Evolutionary conservation across 305 asterid genomes (phyloP).

Genomic region (Fraxinus greggii): DNA sequence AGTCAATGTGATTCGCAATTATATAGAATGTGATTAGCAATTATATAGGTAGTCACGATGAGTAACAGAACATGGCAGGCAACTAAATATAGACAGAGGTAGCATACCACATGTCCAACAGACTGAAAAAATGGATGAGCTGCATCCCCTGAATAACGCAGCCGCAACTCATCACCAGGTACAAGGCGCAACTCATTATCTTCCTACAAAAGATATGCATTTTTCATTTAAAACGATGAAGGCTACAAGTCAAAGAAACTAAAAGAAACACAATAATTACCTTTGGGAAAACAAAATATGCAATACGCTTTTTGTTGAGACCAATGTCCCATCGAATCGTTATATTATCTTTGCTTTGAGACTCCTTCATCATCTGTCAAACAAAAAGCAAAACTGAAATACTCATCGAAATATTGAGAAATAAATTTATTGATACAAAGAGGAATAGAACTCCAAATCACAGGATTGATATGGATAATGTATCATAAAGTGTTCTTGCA

Average conservation of each 20-base stretch:
- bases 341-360: constrained; percentile 95
- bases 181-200: constrained; percentile 99
- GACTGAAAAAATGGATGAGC: constrained; percentile 97
- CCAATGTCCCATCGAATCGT: constrained; percentile 99
- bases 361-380: constrained; percentile 97
- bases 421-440: not conserved
- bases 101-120: constrained; percentile 98
- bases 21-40: not conserved
- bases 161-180: constrained; percentile 97
- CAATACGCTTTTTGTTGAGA: constrained; percentile 96
- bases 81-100: constrained; percentile 16
- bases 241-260: not conserved
- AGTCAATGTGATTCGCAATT: not conserved
- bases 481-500: not conserved
- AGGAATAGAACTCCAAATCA: not conserved
- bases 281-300: constrained; percentile 96
- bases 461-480: not conserved
- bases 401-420: not conserved
- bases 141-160: constrained; percentile 97
- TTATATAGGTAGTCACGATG: not conserved
- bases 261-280: constrained; percentile 34
- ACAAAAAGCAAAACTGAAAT: constrained; percentile 25
- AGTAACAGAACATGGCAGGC: not conserved
- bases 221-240: constrained; percentile 15
- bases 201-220: constrained; percentile 60